These are phyloP conservation scores for Paramecium tetraurelia DNA, from an alignment of 73 alveolate species.

Conservation along the genomic window DNA sequence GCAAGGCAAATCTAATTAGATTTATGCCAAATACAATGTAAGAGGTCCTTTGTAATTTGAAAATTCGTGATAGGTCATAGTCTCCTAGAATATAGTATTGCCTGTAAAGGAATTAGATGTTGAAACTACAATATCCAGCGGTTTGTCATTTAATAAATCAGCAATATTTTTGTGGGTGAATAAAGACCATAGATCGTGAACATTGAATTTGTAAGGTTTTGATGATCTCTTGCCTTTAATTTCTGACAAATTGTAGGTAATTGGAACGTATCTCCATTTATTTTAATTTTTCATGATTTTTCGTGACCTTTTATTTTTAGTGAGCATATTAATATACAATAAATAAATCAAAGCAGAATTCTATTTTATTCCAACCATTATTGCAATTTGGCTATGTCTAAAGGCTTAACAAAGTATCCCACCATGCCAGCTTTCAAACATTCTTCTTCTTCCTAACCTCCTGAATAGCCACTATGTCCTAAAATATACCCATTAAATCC, in stretches of 20 bases:
- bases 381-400: not conserved
- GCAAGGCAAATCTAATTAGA: not conserved
- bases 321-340: not conserved
- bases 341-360: not conserved
- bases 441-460: not conserved
- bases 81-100: not conserved
- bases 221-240: not conserved
- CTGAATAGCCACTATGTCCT: conserved; percentile 43
- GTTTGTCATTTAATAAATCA: not conserved
- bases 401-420: not conserved
- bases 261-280: not conserved
- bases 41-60: not conserved
- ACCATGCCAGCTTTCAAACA: conserved; percentile 37
- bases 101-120: not conserved
- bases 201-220: not conserved
- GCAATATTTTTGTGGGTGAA: not conserved
- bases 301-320: not conserved
- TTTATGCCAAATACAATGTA: conserved; percentile 33
- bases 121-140: conserved; percentile 15
- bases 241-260: not conserved
- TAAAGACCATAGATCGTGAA: not conserved
- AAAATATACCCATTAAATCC: conserved; percentile 23
- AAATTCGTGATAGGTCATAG: conserved; percentile 3
- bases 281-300: not conserved
- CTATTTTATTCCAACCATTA: conserved; percentile 23